phyloP scores from a whole-genome alignment of 2,329 filamentous ascomycete species.

The Aschersonia sp. region DNA sequence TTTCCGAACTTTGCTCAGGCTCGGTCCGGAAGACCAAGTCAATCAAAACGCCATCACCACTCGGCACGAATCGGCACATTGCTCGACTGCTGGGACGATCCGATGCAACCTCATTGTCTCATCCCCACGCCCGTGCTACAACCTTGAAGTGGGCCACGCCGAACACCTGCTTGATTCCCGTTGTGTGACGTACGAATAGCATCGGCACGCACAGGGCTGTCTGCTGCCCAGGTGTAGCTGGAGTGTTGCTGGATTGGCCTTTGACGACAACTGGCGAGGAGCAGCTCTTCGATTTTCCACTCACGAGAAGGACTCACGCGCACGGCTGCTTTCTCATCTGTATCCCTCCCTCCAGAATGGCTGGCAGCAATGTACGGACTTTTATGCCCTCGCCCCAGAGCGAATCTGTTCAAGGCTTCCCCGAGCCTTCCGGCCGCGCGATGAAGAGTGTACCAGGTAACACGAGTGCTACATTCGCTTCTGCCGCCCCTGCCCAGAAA shows the following conservation, averaged over 20 bases:
- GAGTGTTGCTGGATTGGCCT: not conserved
- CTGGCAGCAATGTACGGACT: not conserved
- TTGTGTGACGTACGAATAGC: not conserved
- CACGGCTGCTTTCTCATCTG: not conserved
- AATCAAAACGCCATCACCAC: not conserved
- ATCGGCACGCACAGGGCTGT: not conserved
- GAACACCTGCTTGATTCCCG: not conserved
- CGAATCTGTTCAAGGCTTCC: not conserved
- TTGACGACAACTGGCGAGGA: too few species aligned
- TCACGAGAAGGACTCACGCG: not conserved
- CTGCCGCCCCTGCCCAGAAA: slow-evolving; percentile 23
- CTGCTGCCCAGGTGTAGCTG: not conserved
- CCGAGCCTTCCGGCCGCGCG: not conserved
- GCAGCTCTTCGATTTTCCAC: too few species aligned
- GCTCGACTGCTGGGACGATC: not conserved
- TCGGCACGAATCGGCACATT: not conserved
- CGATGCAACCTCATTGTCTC: slow-evolving; percentile 2
- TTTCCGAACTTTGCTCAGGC: not conserved
- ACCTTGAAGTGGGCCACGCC: slow-evolving; percentile 2
- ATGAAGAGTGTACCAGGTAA: not conserved
- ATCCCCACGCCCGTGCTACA: slow-evolving; percentile 2
- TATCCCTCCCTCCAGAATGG: not conserved
- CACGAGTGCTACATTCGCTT: not conserved
- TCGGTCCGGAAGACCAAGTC: too few species aligned
- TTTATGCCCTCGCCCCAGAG: not conserved